A percentile compares a stretch with the other conserved stretches of the same genome.
Evolutionary conservation across 2,329 filamentous ascomycete genomes (phyloP).

Genomic region (Ascosphaera apis): DNA sequence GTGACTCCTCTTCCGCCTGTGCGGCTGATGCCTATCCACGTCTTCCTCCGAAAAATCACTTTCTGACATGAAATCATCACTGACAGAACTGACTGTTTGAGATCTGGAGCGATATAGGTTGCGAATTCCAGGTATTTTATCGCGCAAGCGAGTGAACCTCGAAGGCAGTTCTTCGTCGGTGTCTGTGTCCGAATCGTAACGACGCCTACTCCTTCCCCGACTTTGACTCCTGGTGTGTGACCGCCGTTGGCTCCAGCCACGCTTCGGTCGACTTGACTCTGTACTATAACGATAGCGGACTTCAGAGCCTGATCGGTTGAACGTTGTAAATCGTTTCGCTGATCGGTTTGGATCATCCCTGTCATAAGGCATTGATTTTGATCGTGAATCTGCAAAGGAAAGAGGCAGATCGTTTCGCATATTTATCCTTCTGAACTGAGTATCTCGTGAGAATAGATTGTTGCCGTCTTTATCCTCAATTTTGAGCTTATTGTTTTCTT

Average conservation of each 20-base stretch:
- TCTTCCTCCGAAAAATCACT: not conserved
- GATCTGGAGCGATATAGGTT: not conserved
- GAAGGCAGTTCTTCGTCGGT: not conserved
- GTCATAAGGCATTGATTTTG: not conserved
- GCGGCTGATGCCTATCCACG: not conserved
- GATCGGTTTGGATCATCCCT: not conserved
- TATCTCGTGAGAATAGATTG: constrained; percentile 32
- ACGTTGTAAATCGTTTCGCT: not conserved
- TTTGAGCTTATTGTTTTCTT: constrained; percentile 52
- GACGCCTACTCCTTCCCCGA: not conserved
- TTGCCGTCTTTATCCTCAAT: constrained; percentile 61
- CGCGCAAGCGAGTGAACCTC: not conserved
- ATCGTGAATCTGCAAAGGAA: not conserved
- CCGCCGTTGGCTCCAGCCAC: not conserved
- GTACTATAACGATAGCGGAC: not conserved
- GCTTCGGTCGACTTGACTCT: not conserved
- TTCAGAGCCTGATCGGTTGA: not conserved
- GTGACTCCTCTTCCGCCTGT: not conserved
- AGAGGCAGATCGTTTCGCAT: constrained; percentile 3
- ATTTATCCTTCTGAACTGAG: constrained; percentile 10
- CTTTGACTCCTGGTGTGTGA: not conserved
- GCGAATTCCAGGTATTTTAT: not conserved
- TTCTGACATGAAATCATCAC: not conserved
- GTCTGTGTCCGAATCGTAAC: not conserved
- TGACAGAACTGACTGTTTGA: not conserved